Conservation (phyloP, 75 land plant species). For the Adiantum capillusveneris region DNA sequence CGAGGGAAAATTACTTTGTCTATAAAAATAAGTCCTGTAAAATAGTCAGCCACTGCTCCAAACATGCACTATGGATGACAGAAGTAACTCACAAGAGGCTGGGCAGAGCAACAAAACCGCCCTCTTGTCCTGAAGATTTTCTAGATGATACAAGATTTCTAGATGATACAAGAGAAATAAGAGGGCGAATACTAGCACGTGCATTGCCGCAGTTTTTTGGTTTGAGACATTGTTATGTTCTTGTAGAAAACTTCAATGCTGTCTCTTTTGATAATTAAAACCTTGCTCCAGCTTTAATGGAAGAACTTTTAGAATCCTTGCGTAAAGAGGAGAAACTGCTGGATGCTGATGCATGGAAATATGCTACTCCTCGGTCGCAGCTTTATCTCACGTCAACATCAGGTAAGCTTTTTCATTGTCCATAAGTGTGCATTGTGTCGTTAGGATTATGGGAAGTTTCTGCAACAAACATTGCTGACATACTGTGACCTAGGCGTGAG, state of each 20-base stretch:
- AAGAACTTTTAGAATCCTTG: conserved; percentile 27
- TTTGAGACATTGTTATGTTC: too few relatives aligned
- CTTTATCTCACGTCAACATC: conserved; percentile 15
- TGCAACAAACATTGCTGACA: not conserved
- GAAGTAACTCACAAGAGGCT: too few relatives aligned
- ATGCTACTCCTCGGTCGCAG: conserved; percentile 39
- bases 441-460: too few relatives aligned
- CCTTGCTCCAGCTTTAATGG: conserved; percentile 32
- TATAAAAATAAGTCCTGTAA: too few relatives aligned
- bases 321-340: conserved; percentile 37
- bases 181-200: not conserved
- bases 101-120: too few relatives aligned
- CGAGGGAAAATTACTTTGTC: too few relatives aligned
- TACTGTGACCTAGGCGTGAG: not conserved
- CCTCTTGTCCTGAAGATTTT: too few relatives aligned
- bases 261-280: too few relatives aligned
- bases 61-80: too few relatives aligned
- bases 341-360: conserved; percentile 46
- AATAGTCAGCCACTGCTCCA: too few relatives aligned
- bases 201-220: not conserved
- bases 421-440: not conserved
- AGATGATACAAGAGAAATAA: too few relatives aligned
- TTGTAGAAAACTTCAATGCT: not conserved
- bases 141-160: too few relatives aligned
- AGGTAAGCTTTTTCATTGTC: conserved; percentile 3